Base-by-base conservation (phyloP, 2,329 filamentous ascomycete genomes). In the Curvularia hawaiiensis region DNA sequence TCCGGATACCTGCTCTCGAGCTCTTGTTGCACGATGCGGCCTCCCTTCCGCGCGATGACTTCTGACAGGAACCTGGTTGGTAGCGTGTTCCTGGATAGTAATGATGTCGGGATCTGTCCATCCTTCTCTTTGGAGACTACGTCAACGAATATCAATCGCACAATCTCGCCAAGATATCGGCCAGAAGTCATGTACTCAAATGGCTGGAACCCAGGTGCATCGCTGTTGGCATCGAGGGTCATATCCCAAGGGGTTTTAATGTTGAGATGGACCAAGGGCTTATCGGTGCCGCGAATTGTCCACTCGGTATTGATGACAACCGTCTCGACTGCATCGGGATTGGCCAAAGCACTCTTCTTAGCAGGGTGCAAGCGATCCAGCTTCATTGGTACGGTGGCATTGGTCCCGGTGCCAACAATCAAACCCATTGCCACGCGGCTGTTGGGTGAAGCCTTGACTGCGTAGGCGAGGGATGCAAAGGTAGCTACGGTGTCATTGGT, bases 111-210 rank as follows among this genome's bases (percentile, higher is more conserved):
- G 10, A 92, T 69, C 1, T 58, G 50, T 1, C 76, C 74, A 9
- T 80, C 75, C 8, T 65, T 59, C n/a, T 59, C 49, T 9, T 52
- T 44, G 5, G 53, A 46, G 54, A 90, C 88, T 68, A 90, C 88
- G 68, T 91, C 88, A 40, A 88, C 75, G 52, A 92, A 81, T 60
- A 90, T 85, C 54, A 92, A 79, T 26, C 90, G 86, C 24, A 89
- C 88, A 11, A 93, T 83, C 75, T 93, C 90, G 50, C 90, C 90
- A 4, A 93, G 82, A 70, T 93, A 93, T 40, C 90, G 82, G 2
- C 90, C 90, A 3, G 90, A 85, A 0, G 90, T 92, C 88, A 94
- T 91, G 76, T 93, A 94, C 71, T 95, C 91, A 20, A 94, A 84
- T 0, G 90, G 90, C 63, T 94, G 90, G 66, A 94, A 92, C 0